These are phyloP conservation scores for Protomyces arabidopsidicola DNA, from an alignment of 1,139 yeast species.

Conservation along the genomic window DNA sequence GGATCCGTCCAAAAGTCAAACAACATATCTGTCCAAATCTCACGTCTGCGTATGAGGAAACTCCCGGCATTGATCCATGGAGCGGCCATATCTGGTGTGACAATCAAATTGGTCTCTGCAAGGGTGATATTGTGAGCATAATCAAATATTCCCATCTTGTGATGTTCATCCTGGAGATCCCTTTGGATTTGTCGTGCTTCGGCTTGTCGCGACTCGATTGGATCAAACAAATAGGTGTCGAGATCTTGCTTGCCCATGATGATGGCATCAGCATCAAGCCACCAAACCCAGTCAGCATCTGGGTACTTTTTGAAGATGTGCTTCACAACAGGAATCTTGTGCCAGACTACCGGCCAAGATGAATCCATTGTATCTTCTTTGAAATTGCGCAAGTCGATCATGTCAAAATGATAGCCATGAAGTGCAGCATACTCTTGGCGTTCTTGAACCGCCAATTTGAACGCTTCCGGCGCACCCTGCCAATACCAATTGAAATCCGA, in stretches of 20 bases:
- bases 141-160: constrained; percentile 1
- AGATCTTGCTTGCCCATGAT: constrained; percentile 36
- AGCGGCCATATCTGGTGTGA: constrained; percentile 36
- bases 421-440: background rate
- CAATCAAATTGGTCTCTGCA: constrained; percentile 32
- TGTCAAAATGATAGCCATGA: constrained; percentile 2
- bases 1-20: constrained; percentile 37
- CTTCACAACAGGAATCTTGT: constrained; percentile 34
- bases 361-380: background rate
- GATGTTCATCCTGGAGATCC: constrained; percentile 11
- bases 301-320: constrained; percentile 35
- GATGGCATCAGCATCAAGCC: constrained; percentile 36
- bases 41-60: constrained; percentile 38
- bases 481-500: background rate
- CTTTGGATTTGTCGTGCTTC: constrained; percentile 19
- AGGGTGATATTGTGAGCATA: background rate
- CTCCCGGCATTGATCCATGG: constrained; percentile 41
- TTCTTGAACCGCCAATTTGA: background rate
- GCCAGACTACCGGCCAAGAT: constrained; percentile 32
- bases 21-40: constrained; percentile 34
- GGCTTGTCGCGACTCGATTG: constrained; percentile 36
- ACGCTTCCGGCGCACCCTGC: background rate
- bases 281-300: constrained; percentile 37
- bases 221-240: constrained; percentile 38
- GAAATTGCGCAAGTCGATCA: constrained; percentile 23